Conservation (phyloP, 495 filamentous ascomycete species). For the Pyronema domesticum region DNA sequence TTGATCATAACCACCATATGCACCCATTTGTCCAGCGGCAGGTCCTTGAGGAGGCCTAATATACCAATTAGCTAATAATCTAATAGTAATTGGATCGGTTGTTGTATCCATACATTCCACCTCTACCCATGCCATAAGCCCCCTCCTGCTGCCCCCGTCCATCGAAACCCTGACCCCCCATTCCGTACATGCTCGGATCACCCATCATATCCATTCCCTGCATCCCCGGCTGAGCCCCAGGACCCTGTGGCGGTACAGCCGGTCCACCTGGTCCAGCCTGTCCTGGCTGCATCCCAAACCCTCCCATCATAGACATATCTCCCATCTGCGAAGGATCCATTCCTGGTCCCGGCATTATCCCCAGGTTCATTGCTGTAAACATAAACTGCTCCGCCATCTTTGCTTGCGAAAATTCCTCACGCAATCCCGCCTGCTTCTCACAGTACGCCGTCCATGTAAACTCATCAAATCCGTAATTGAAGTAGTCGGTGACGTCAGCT, state of each 20-base stretch:
- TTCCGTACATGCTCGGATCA: slow-evolving; percentile 61
- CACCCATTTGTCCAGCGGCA: slow-evolving; percentile 34
- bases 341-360: slow-evolving; percentile 46
- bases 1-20: slow-evolving; percentile 40
- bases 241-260: slow-evolving; percentile 16
- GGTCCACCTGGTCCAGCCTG: slow-evolving; percentile 23
- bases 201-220: slow-evolving; percentile 56
- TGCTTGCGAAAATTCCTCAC: slow-evolving; percentile 55
- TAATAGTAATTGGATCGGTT: slow-evolving; percentile 3
- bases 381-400: slow-evolving; percentile 80
- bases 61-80: not conserved
- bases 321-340: slow-evolving; percentile 32
- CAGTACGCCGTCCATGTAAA: slow-evolving; percentile 97
- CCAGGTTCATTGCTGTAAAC: slow-evolving; percentile 57
- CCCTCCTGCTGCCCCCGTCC: slow-evolving; percentile 30
- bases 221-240: slow-evolving; percentile 26
- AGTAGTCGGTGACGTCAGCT: slow-evolving; percentile 90
- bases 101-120: slow-evolving; percentile 17
- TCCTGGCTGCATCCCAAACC: slow-evolving; percentile 1
- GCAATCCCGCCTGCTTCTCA: slow-evolving; percentile 62
- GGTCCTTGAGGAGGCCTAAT: slow-evolving; percentile 30
- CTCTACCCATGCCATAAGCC: slow-evolving; percentile 28
- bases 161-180: slow-evolving; percentile 41
- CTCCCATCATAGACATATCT: slow-evolving; percentile 20
- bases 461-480: slow-evolving; percentile 99